A percentile compares a stretch with the other conserved stretches of the same genome.
Evolutionary conservation across 345 rosid species (phyloP).

Genomic region (Boechera divaricarpa): DNA sequence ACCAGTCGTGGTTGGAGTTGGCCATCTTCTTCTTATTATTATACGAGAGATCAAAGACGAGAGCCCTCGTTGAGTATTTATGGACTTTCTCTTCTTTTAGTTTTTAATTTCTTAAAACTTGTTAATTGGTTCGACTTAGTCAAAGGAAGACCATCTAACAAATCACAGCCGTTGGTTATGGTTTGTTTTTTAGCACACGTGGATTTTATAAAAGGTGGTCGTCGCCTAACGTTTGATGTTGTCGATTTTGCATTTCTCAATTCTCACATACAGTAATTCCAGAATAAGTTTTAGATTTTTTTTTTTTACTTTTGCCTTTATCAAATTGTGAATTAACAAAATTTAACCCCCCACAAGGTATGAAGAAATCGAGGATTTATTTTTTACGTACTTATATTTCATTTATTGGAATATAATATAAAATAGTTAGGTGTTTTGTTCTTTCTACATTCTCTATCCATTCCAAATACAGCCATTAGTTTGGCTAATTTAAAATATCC

Average conservation of each 20-base stretch:
- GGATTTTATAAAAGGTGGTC: background rate
- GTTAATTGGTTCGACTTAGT: slow-evolving; percentile 25
- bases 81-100: slow-evolving; percentile 14
- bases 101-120: background rate
- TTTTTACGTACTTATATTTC: too few species aligned
- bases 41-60: slow-evolving; percentile 18
- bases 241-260: slow-evolving; percentile 22
- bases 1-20: slow-evolving; percentile 46
- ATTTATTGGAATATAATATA: too few species aligned
- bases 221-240: slow-evolving; percentile 33
- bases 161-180: slow-evolving; percentile 38
- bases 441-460: too few species aligned
- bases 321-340: background rate
- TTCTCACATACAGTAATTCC: background rate
- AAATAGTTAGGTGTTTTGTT: too few species aligned
- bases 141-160: slow-evolving; percentile 42
- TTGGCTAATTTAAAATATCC: too few species aligned
- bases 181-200: slow-evolving; percentile 26
- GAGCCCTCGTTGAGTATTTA: slow-evolving; percentile 35
- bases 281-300: background rate
- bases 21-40: slow-evolving; percentile 39
- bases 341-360: background rate
- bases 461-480: too few species aligned
- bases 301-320: background rate
- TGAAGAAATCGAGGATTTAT: too few species aligned